A percentile compares a stretch with the other conserved stretches of the same genome.
These are phyloP conservation scores for Salix purpurea DNA, from an alignment of 345 rosid species.

Conservation along the genomic window DNA sequence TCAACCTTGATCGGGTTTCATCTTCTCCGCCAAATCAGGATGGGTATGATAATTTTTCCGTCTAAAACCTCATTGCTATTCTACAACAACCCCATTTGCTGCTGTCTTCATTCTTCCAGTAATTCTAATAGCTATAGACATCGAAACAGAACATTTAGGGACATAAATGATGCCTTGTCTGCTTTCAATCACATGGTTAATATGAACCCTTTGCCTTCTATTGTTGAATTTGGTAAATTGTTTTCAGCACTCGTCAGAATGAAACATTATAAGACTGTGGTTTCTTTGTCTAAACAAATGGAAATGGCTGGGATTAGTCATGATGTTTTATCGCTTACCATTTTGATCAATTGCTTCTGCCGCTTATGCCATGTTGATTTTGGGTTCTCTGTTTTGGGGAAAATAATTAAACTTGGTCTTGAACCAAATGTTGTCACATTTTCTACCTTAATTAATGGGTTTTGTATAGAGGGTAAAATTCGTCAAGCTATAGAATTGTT, in stretches of 20 bases:
- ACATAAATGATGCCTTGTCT: neutral
- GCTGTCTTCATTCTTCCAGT: no score
- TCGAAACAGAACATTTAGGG: no score
- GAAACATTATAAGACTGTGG: neutral
- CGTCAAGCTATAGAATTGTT: neutral
- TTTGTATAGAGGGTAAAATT: neutral
- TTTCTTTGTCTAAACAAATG: neutral
- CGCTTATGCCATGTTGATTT: neutral
- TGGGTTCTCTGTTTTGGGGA: neutral
- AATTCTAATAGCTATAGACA: no score
- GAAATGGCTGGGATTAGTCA: neutral
- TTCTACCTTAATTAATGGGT: neutral
- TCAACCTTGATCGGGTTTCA: no score
- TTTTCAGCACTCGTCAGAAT: neutral
- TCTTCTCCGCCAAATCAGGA: no score
- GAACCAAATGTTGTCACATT: neutral
- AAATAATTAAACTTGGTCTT: neutral
- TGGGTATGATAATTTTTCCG: no score
- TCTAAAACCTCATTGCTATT: no score
- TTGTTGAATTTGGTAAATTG: neutral
- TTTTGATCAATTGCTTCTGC: neutral
- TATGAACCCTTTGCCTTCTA: neutral
- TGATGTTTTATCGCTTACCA: neutral
- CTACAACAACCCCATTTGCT: no score
- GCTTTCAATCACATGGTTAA: neutral